A percentile compares a stretch with the other conserved stretches of the same genome.
These are phyloP conservation scores for Silene conica DNA, from an alignment of 148 eudicot genomes.

Conservation along the genomic window DNA sequence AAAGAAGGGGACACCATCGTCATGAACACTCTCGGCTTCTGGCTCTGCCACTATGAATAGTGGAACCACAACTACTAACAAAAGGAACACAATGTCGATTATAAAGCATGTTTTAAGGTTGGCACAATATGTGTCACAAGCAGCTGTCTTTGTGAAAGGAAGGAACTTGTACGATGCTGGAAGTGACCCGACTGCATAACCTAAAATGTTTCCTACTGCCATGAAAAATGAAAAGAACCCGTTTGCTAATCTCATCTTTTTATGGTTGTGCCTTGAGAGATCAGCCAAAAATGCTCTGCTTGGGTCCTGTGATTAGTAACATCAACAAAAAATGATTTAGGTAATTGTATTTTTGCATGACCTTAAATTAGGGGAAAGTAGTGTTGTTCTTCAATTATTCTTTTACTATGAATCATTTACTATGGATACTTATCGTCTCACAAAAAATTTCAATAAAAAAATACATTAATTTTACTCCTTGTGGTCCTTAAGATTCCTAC, in stretches of 20 bases:
- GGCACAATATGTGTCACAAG: conserved; percentile 79
- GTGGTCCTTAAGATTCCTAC: no score
- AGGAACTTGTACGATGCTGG: conserved; percentile 36
- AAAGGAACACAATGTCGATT: conserved; percentile 44
- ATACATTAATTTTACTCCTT: no score
- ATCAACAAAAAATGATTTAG: not conserved
- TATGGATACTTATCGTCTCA: no score
- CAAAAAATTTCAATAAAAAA: no score
- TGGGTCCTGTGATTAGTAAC: conserved; percentile 41
- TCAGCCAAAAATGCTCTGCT: conserved; percentile 82
- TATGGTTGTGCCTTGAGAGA: conserved; percentile 37
- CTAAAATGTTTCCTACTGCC: conserved; percentile 75
- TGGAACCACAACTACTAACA: conserved; percentile 36
- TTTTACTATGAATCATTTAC: no score
- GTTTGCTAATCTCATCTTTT: conserved; percentile 43
- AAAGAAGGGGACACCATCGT: conserved; percentile 34
- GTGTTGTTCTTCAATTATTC: no score
- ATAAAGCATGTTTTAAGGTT: conserved; percentile 76
- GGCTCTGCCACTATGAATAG: conserved; percentile 38
- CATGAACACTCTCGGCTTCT: not conserved
- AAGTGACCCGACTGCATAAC: conserved; percentile 77
- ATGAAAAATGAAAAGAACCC: conserved; percentile 63
- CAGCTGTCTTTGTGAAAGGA: conserved; percentile 56
- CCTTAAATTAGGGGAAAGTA: no score
- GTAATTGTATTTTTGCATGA: no score